Base-by-base conservation (phyloP, 2,329 filamentous ascomycete species). In the Botrytis medusae region DNA sequence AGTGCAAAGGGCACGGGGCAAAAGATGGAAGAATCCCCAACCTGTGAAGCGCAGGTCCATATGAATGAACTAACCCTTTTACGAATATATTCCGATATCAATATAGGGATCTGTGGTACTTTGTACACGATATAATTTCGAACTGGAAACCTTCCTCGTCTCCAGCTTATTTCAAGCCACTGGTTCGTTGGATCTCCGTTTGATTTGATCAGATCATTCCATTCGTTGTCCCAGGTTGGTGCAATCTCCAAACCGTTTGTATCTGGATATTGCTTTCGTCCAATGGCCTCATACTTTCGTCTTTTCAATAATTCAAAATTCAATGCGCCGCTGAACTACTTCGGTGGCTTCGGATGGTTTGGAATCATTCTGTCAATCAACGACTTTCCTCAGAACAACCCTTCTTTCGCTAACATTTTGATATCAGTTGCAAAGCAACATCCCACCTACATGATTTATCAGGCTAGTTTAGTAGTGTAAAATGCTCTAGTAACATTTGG, bases 211-310 rank as follows among this genome's bases (percentile, higher is more conserved):
- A 44, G 61, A 18, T 63, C 37, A 29, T 63, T 63, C 37, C 51
- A 44, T 63, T 63, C 25, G 37, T n/a, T 42, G 37, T 63, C 14
- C 61, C 25, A 63, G 37, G 37, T 63, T 63, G 61, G 37, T n/a
- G 61, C 61, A 63, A 63, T 63, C 61, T 63, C 61, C 61, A 63
- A 44, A 44, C 61, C 40, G 61, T 63, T 63, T 44, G 61, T 63
- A 63, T 63, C 16, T 29, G 61, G 61, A 29, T 18, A 44, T 63
- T n/a, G 20, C 60, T 2, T 10, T 42, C 22, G 60, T 62, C 25
- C 61, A 63, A 29, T 40, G 40, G 40, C 37, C 61, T 44, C 9
- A 20, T 63, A 22, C 61, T 40, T 44, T 63, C 10, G 20, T 12
- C 25, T 63, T 12, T 9, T 32, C 40, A 22, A 63, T 63, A 14